Conservation (phyloP, 2,329 filamentous ascomycete genomes). For the Ceratocystis huliohia region DNA sequence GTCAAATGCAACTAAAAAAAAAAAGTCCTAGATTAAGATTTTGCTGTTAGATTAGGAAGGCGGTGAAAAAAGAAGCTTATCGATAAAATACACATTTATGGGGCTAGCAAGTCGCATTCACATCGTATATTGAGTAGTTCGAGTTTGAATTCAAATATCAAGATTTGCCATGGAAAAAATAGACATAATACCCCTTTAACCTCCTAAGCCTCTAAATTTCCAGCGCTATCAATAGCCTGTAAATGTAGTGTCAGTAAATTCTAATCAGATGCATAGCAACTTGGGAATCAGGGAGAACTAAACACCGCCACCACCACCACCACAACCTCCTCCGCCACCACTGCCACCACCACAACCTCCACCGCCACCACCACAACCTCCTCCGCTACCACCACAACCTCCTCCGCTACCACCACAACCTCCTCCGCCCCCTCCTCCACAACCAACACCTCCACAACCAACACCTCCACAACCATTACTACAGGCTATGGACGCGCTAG, state of each 20-base stretch:
- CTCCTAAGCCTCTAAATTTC: not conserved
- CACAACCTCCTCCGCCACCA: not conserved
- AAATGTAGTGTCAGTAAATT: too few relatives aligned
- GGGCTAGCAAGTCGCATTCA: not conserved
- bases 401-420: constrained; percentile 5
- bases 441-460: constrained; percentile 20
- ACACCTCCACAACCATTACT: constrained; percentile 20
- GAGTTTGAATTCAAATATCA: too few relatives aligned
- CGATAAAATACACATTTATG: constrained; percentile 12
- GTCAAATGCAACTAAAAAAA: constrained; percentile 4
- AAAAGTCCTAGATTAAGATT: constrained; percentile 11
- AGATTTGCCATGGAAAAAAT: not conserved
- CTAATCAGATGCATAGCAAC: too few relatives aligned
- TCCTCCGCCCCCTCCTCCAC: not conserved
- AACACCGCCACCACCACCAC: too few relatives aligned
- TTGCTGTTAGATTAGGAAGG: constrained; percentile 11
- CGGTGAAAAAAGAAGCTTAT: constrained; percentile 14
- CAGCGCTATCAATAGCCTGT: not conserved
- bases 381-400: not conserved
- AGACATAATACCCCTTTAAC: not conserved
- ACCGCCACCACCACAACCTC: constrained; percentile 6
- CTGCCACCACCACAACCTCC: constrained; percentile 10
- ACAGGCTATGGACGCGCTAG: too few relatives aligned
- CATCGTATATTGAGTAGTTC: not conserved
- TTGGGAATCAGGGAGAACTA: too few relatives aligned